Conservation (phyloP, 805 yeast species). For the Danielia oregonensis region DNA sequence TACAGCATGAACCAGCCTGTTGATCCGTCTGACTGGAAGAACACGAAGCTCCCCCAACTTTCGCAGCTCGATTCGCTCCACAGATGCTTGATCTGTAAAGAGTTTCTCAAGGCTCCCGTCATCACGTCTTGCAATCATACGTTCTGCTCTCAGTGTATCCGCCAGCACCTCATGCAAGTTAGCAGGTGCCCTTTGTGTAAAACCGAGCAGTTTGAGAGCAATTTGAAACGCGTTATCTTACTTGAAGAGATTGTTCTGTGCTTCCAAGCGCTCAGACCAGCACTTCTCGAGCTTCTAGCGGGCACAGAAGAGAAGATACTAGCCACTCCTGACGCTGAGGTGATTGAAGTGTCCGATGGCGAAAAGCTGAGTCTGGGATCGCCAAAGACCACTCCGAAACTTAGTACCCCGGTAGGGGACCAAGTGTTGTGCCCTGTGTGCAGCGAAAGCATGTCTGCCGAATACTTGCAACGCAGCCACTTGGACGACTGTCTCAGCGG, state of each 20-base stretch:
- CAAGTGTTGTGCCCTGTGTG: slow-evolving; percentile 69
- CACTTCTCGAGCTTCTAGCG: slow-evolving; percentile 7
- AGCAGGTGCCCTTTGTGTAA: slow-evolving; percentile 78
- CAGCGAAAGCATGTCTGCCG: slow-evolving; percentile 48
- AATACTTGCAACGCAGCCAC: slow-evolving; percentile 54
- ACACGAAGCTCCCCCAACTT: slow-evolving; percentile 52
- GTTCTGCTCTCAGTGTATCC: slow-evolving; percentile 83
- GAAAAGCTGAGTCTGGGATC: slow-evolving; percentile 5
- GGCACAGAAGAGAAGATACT: neutral
- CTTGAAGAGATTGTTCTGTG: slow-evolving; percentile 69
- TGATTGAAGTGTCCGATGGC: slow-evolving; percentile 14
- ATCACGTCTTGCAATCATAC: slow-evolving; percentile 84
- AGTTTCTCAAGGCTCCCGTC: slow-evolving; percentile 73
- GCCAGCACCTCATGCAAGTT: slow-evolving; percentile 59
- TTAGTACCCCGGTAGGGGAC: neutral
- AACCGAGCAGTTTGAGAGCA: slow-evolving; percentile 64
- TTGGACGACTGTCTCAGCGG: slow-evolving; percentile 56
- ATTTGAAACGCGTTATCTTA: slow-evolving; percentile 59
- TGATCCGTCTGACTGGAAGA: slow-evolving; percentile 72
- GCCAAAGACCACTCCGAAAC: slow-evolving; percentile 4
- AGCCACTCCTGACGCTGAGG: slow-evolving; percentile 7
- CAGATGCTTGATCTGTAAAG: slow-evolving; percentile 87
- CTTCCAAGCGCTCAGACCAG: slow-evolving; percentile 26
- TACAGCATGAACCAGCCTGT: slow-evolving; percentile 2
- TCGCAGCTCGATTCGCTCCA: slow-evolving; percentile 64